A percentile compares a stretch with the other conserved stretches of the same genome.
Conservation (phyloP, 2,329 filamentous ascomycete species). For the Alternaria tenuissima region DNA sequence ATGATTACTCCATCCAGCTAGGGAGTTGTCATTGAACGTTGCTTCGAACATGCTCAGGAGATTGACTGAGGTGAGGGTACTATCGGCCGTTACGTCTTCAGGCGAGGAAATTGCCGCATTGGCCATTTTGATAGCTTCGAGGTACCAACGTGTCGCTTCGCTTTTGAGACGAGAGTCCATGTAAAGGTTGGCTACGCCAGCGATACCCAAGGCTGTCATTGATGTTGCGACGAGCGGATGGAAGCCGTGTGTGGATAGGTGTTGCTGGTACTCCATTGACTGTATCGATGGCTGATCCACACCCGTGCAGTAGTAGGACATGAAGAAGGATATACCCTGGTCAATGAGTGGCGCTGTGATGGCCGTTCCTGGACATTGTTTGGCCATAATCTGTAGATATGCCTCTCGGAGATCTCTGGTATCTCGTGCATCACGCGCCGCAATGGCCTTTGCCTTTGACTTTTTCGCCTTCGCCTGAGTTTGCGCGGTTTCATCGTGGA, state of each 20-base stretch:
- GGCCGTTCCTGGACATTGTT: slow-evolving; percentile 19
- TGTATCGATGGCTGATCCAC: slow-evolving; percentile 40
- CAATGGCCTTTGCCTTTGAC: slow-evolving; percentile 42
- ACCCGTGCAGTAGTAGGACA: slow-evolving; percentile 37
- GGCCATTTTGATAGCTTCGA: slow-evolving; percentile 42
- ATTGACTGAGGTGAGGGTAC: slow-evolving; percentile 43
- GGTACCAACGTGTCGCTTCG: slow-evolving; percentile 43
- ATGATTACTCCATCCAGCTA: slow-evolving; percentile 47
- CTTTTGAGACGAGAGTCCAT: slow-evolving; percentile 35
- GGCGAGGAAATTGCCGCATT: slow-evolving; percentile 42
- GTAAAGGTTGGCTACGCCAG: slow-evolving; percentile 42
- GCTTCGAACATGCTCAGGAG: slow-evolving; percentile 43
- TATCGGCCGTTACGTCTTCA: slow-evolving; percentile 39
- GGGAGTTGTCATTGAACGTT: slow-evolving; percentile 38
- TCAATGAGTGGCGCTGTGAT: slow-evolving; percentile 38
- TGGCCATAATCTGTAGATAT: slow-evolving; percentile 7
- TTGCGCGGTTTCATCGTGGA: slow-evolving; percentile 43
- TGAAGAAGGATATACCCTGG: slow-evolving; percentile 46
- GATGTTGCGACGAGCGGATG: slow-evolving; percentile 43
- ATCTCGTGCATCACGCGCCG: slow-evolving; percentile 31
- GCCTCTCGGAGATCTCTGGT: slow-evolving; percentile 6
- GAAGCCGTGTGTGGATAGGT: slow-evolving; percentile 43
- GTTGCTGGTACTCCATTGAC: slow-evolving; percentile 30
- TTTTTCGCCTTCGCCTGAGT: slow-evolving; percentile 39
- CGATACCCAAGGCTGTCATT: slow-evolving; percentile 48